Percentiles rank a stretch among this genome's conserved stretches.
These are phyloP conservation scores for Myxozyma monticola DNA, from an alignment of 805 yeast species.

Conservation along the genomic window DNA sequence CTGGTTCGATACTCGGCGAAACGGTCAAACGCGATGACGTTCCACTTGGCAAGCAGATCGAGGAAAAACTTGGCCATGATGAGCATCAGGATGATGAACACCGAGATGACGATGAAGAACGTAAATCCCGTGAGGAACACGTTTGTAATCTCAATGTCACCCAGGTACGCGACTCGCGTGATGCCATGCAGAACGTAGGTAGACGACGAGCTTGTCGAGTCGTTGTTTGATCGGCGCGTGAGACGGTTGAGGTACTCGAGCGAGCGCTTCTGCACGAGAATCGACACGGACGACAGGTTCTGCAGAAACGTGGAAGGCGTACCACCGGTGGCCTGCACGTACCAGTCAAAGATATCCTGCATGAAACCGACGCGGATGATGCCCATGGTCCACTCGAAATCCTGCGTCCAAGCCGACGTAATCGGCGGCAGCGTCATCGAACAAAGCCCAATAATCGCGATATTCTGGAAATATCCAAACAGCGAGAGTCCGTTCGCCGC, in stretches of 20 bases:
- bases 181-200: constrained; percentile 86
- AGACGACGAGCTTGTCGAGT: constrained; percentile 51
- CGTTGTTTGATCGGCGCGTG: constrained; percentile 49
- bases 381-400: constrained; percentile 96
- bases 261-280: constrained; percentile 72
- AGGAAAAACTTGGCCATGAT: constrained; percentile 64
- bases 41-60: constrained; percentile 63
- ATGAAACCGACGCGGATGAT: constrained; percentile 73
- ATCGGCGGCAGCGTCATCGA: constrained; percentile 96
- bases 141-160: constrained; percentile 82
- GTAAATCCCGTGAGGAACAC: constrained; percentile 84
- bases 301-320: constrained; percentile 70
- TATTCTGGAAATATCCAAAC: constrained; percentile 88
- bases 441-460: constrained; percentile 93
- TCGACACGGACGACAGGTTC: constrained; percentile 64
- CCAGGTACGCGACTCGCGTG: constrained; percentile 82
- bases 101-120: constrained; percentile 74
- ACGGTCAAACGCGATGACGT: constrained; percentile 59
- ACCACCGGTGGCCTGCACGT: constrained; percentile 94
- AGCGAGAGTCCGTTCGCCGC: constrained; percentile 94
- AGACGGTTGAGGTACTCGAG: constrained; percentile 16
- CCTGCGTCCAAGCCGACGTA: constrained; percentile 97
- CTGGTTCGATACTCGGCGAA: constrained; percentile 75
- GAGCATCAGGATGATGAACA: constrained; percentile 53
- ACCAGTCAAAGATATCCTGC: constrained; percentile 80